Base-by-base conservation (phyloP, 768 basidiomycete genomes). In the Mycena chlorophos region DNA sequence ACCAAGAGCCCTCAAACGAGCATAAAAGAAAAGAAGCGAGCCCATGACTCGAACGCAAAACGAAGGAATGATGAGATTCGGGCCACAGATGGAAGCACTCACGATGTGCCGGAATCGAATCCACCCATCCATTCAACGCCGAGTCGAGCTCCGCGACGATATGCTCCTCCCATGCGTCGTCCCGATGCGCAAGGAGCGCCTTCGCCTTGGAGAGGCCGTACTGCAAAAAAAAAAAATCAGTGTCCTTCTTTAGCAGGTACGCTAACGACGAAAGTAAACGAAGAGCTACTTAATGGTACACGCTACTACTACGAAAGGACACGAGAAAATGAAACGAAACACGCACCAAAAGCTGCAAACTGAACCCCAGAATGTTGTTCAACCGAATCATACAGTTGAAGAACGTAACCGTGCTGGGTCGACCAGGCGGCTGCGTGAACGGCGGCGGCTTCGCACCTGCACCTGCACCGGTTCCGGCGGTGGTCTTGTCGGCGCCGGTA, bases 111-210 rank as follows among this genome's bases (percentile, higher is more conserved):
- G 90, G 90, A 3, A 92, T 76, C 3, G 79, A 74, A 50, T 88
- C 86, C 49, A 87, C 79, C 90, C 90, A 92, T 17, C 80, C 77
- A 61, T 91, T 91, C 62, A 92, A 72, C 3, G 83, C 82, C 2
- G 87, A 87, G 70, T 92, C 91, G 3, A 92, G 73, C 52, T 89
- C 87, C 4, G 84, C 80, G 3, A 92, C 84, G 20, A 84, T 78
- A 43, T 81, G 78, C 53, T 86, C 79, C 51, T 87, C 85, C 70
- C 84, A 89, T 53, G 82, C 58, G 54, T 71, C 52, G 2, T 83
- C 74, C 10, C 49, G 42, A n/a, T 73, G 70, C 40, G 76, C 79
- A n/a, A 81, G 70, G 4, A 82, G 67, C 3, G 82, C 70, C 62
- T 80, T 81, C 1, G 80, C 76, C 63, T 82, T 84, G 66, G 84